Base-by-base conservation (phyloP, 1,284 basidiomycete genomes). In the Ustilago cynodontis region DNA sequence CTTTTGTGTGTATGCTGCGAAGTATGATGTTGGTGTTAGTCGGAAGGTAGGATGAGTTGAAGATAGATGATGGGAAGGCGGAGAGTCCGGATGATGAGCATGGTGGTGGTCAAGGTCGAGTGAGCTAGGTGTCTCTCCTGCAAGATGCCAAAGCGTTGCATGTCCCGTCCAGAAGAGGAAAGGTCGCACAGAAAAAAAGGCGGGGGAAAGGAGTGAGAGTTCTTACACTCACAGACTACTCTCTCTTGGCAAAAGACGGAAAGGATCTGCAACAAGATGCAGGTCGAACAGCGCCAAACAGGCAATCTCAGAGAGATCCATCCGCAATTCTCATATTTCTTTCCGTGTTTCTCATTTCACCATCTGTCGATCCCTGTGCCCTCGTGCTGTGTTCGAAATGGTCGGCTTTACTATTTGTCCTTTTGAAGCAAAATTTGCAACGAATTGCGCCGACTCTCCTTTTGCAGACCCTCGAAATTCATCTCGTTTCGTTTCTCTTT, bases 191-290 rank as follows among this genome's bases (percentile, higher is more conserved):
- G 28, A 49, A 49, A 49, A 49, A 49, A 28, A 49, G 47, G 26
- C 47, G 47, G 47, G 47, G 47, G 47, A 49, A 24, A 6, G 8
- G 43, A 47, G 37, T n/a, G n/a, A n/a, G n/a, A n/a, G n/a, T n/a
- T 37, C 35, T 16, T 13, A 11, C 35, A 11, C 35, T 10, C 14
- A 11, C 35, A 11, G n/a, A 6, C 14, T 9, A 9, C 35, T 16
- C 35, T 37, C 35, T 37, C 35, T 37, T 37, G 47, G 47, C n/a
- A n/a, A 6, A 49, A 49, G 14, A 47, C 10, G 18, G n/a, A 24
- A 49, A 49, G 47, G n/a, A 16, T 6, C 47, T n/a, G 22, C 47
- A 24, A n/a, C 47, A 28, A 22, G 43, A 4, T 9, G 43, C 43
- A 45, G 43, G 31, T 33, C 31, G 31, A 6, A 33, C 31, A 33